These are phyloP conservation scores for Calonectria pauciramosa DNA, from an alignment of 2,329 filamentous ascomycete genomes.

Conservation along the genomic window DNA sequence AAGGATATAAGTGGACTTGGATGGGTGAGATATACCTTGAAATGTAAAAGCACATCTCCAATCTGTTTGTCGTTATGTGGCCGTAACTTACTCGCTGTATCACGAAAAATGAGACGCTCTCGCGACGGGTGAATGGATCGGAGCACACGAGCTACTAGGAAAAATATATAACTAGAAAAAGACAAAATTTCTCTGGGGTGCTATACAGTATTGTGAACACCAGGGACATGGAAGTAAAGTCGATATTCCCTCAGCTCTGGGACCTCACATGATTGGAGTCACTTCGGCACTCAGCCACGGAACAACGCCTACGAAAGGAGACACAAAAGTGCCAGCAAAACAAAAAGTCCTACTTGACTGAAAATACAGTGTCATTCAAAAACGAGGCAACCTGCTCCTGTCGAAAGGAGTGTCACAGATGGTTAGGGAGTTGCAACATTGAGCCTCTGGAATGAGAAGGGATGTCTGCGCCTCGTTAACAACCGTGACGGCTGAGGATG, in stretches of 20 bases:
- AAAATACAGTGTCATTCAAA: not conserved
- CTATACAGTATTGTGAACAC: not conserved
- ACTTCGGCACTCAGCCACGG: not conserved
- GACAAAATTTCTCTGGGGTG: no score
- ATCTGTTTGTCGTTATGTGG: not conserved
- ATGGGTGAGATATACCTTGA: not conserved
- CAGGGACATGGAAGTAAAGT: not conserved
- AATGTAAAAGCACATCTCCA: not conserved
- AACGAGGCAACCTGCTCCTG: no score
- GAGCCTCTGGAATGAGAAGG: not conserved
- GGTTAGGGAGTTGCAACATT: not conserved
- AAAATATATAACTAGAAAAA: not conserved
- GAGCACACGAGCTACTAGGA: not conserved
- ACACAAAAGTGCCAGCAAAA: not conserved
- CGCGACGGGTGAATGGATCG: not conserved
- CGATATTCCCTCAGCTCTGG: no score
- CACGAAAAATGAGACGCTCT: not conserved
- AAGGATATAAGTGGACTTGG: not conserved
- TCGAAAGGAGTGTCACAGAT: not conserved
- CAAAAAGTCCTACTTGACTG: not conserved
- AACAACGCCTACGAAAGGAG: no score
- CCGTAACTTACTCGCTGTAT: not conserved
- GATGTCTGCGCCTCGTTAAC: not conserved
- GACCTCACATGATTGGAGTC: not conserved
- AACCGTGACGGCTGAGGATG: no score